Evolutionary conservation across 768 basidiomycete species (phyloP).

Genomic region (Lentinula lateritia): DNA sequence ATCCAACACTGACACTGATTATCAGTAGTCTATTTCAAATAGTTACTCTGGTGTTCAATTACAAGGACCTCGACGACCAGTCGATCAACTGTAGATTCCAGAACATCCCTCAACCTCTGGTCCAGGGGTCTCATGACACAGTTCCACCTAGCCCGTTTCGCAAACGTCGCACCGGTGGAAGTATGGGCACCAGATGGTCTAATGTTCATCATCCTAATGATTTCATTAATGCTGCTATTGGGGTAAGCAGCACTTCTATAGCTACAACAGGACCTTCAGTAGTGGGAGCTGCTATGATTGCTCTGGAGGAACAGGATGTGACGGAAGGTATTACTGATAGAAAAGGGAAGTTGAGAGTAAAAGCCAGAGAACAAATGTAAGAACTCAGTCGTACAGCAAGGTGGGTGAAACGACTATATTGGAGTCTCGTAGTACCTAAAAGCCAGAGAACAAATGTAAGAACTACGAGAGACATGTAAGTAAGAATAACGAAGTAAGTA

Average conservation of each 20-base stretch:
- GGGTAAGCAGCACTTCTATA: not conserved
- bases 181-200: too few species aligned
- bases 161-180: too few species aligned
- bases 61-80: constrained; percentile 1
- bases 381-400: too few species aligned
- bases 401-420: too few species aligned
- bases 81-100: constrained; percentile 5
- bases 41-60: not conserved
- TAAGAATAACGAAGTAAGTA: too few species aligned
- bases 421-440: too few species aligned
- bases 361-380: too few species aligned
- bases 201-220: not conserved
- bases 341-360: not conserved
- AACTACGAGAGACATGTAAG: too few species aligned
- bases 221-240: not conserved
- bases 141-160: too few species aligned
- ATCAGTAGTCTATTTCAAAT: not conserved
- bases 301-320: not conserved
- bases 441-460: too few species aligned
- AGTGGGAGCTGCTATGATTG: not conserved
- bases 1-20: not conserved
- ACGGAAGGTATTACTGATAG: not conserved
- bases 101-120: not conserved
- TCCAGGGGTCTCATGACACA: not conserved
- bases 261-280: not conserved